Base-by-base conservation (phyloP, 148 eudicot species). In the Selenicereus undatus region DNA sequence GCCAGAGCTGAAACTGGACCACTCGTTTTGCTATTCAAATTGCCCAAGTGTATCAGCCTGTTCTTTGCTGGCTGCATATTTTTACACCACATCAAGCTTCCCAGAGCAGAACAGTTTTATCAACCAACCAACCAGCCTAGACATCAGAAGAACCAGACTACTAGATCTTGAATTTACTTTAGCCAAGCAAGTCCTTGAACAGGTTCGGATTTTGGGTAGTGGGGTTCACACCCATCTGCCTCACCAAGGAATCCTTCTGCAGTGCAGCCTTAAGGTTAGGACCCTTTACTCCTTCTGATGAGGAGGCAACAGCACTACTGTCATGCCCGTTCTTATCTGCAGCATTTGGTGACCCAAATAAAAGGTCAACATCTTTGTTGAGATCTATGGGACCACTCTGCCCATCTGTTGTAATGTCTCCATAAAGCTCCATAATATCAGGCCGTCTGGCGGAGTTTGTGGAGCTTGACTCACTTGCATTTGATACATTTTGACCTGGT, bases 221-320 rank as follows among this genome's bases (percentile, higher is more conserved):
- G 24, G 94, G 99, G 18, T 83, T 92, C 83, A 94, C 97, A 54
- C 98, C 99, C 92, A 92, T 87, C 82, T 92, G 97, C 84, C 99
- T 91, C 75, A 92, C 95, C 42, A 88, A 84, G 75, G 97, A 93
- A 90, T 94, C 98, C 80, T 92, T 94, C 51, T 92, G 90, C 83
- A 94, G 76, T 62, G 92, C 85, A 69, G 91, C 94, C 88, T 89
- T 91, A 58, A 79, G 83, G 82, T 88, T 90, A 18, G 92, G 91
- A 30, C 99, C 99, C 87, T 93, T 96, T 76, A 78, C 86, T 71
- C 71, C 71, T 81, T 81, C 86, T 4, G 87, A 30, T 21, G 86
- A 24, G 52, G 80, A 75, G 24, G 81, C 30, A 68, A 74, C 81
- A 17, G 74, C 74, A 65, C 48, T 35, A 64, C 45, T 87, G 14